Evolutionary conservation across 129 eudicot genomes (phyloP).

Genomic region (Lonicera japonica): DNA sequence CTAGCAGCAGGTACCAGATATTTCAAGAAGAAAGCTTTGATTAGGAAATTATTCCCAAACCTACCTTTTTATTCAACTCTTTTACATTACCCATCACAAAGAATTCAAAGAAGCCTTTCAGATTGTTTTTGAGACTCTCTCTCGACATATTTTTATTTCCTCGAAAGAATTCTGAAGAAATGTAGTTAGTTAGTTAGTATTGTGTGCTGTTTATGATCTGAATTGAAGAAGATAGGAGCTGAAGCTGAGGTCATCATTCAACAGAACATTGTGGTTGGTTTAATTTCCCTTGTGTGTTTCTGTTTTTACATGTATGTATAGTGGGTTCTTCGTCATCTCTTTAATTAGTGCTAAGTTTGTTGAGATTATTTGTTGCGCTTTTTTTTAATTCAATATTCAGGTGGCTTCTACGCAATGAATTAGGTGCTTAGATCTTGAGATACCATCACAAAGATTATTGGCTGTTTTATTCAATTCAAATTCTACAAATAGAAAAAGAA

Average conservation of each 20-base stretch:
- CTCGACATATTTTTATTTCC: too few species aligned
- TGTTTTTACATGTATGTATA: neutral
- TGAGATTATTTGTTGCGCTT: neutral
- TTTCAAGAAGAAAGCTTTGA: neutral
- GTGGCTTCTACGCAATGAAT: neutral
- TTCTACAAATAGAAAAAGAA: too few species aligned
- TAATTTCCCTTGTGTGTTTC: too few species aligned
- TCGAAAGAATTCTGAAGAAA: too few species aligned
- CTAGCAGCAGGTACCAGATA: neutral
- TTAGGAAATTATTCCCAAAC: neutral
- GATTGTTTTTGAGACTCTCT: too few species aligned
- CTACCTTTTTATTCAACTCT: neutral
- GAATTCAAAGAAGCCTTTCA: conserved; percentile 1
- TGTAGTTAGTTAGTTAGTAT: too few species aligned
- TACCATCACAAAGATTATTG: neutral
- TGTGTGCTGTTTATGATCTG: conserved; percentile 14
- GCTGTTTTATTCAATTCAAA: neutral
- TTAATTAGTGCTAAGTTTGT: neutral
- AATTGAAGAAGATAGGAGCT: conserved; percentile 48
- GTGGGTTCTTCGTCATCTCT: conserved; percentile 1
- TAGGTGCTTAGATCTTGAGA: conserved; percentile 1
- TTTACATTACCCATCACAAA: neutral
- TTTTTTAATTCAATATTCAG: neutral
- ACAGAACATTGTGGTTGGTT: conserved; percentile 16
- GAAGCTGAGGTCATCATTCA: conserved; percentile 39